Evolutionary conservation across 257 asterid genomes (phyloP).

Genomic region (Petunia axillaris): DNA sequence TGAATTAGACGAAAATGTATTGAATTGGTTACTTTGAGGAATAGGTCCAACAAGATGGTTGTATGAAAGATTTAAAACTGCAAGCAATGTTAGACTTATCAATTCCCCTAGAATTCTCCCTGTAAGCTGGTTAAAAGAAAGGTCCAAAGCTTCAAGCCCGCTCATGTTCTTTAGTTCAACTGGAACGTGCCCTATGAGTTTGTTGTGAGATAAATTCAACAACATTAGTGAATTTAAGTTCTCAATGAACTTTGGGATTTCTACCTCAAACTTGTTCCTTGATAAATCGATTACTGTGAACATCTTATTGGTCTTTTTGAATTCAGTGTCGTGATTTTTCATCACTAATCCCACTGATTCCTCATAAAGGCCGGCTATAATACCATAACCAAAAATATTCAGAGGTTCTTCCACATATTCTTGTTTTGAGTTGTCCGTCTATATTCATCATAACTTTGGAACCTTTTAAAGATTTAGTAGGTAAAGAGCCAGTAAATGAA

Average conservation of each 20-base stretch:
- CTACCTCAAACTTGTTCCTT: neutral
- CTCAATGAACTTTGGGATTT: neutral
- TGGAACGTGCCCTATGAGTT: neutral
- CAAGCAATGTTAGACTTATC: neutral
- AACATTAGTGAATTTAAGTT: neutral
- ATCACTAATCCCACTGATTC: neutral
- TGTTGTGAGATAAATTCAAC: neutral
- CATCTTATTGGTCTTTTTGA: neutral
- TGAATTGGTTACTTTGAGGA: neutral
- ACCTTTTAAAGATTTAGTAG: neutral
- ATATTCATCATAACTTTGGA: neutral
- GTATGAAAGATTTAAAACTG: no score
- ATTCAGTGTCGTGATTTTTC: neutral
- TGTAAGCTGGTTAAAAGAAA: neutral
- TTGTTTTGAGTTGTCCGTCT: no score
- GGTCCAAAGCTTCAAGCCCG: neutral
- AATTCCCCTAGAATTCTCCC: neutral
- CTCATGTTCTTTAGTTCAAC: no score
- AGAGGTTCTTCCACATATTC: no score
- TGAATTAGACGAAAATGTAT: neutral
- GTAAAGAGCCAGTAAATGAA: constrained; percentile 11
- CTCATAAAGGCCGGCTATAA: neutral
- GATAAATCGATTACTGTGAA: no score
- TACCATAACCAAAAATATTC: neutral
- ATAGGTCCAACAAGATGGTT: no score